Conservation (phyloP, 352 stramenopile genomes). For the Pythium pyrilobum region DNA sequence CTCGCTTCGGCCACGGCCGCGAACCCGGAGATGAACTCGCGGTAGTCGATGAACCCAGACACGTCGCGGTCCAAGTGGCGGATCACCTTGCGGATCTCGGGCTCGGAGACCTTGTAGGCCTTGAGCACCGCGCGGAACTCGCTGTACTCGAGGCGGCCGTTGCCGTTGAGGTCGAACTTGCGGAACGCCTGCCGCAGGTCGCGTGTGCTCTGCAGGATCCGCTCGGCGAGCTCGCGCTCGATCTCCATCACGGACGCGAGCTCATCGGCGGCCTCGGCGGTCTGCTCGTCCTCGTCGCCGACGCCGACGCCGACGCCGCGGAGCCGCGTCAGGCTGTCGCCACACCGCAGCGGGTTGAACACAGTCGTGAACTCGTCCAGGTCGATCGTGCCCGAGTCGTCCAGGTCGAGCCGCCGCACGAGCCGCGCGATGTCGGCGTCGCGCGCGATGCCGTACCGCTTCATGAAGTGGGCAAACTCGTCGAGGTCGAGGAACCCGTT, state of each 20-base stretch:
- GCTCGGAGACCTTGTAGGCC: slow-evolving; percentile 47
- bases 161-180: slow-evolving; percentile 67
- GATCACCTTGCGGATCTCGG: slow-evolving; percentile 70
- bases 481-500: slow-evolving; percentile 50
- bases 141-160: slow-evolving; percentile 60
- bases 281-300: slow-evolving; percentile 27
- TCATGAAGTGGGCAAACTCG: slow-evolving; percentile 65
- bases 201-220: slow-evolving; percentile 48
- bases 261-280: slow-evolving; percentile 27
- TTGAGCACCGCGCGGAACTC: slow-evolving; percentile 66
- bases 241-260: slow-evolving; percentile 60
- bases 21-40: slow-evolving; percentile 57
- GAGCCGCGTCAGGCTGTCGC: neutral
- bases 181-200: slow-evolving; percentile 54
- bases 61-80: slow-evolving; percentile 58
- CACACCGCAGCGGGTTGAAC: slow-evolving; percentile 43
- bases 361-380: slow-evolving; percentile 48
- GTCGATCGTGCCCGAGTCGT: slow-evolving; percentile 48
- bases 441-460: slow-evolving; percentile 56
- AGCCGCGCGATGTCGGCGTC: slow-evolving; percentile 48
- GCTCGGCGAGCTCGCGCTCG: slow-evolving; percentile 46
- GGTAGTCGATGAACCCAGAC: slow-evolving; percentile 71
- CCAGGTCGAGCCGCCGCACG: slow-evolving; percentile 38
- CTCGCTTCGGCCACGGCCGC: slow-evolving; percentile 17
- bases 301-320: neutral